These are phyloP conservation scores for Taiwanofungus camphoratus DNA, from an alignment of 1,284 basidiomycete genomes.

Conservation along the genomic window DNA sequence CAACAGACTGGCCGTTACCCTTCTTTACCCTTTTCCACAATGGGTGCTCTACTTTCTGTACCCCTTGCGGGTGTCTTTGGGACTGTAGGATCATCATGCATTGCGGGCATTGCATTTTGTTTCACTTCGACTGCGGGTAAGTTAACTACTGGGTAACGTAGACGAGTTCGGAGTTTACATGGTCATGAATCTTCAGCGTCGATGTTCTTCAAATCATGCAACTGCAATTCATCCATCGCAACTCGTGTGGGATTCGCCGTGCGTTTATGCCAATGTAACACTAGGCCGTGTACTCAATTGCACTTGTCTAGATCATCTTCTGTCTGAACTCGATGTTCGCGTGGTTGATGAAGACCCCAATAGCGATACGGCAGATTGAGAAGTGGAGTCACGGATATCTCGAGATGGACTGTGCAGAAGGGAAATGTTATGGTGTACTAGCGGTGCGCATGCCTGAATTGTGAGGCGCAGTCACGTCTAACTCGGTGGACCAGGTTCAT, in stretches of 20 bases:
- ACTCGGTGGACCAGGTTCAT: conserved; percentile 61
- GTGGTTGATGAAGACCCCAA: conserved; percentile 91
- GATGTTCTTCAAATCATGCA: conserved; percentile 98
- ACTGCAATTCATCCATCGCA: conserved; percentile 98
- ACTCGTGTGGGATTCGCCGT: conserved; percentile 96
- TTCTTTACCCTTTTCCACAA: conserved; percentile 30
- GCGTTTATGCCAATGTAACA: conserved; percentile 24
- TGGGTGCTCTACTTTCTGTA: conserved; percentile 83
- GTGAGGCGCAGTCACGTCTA: background rate
- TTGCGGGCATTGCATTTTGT: conserved; percentile 78
- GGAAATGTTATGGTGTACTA: conserved; percentile 94
- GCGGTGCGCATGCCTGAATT: conserved; percentile 54
- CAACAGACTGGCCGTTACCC: no score
- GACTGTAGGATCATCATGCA: conserved; percentile 73
- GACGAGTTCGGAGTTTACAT: conserved; percentile 3
- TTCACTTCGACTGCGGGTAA: conserved; percentile 79
- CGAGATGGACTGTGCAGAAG: conserved; percentile 93
- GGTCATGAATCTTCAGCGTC: conserved; percentile 51
- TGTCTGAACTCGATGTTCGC: conserved; percentile 94
- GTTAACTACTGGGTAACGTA: conserved; percentile 15
- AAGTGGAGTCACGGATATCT: conserved; percentile 95
- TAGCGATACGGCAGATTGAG: conserved; percentile 84
- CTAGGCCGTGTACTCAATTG: conserved; percentile 1
- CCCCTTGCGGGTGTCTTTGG: conserved; percentile 78
- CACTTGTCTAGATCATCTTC: conserved; percentile 76